These are phyloP conservation scores for Neopestalotiopsis sp. DNA, from an alignment of 2,329 filamentous ascomycete genomes.

Conservation along the genomic window DNA sequence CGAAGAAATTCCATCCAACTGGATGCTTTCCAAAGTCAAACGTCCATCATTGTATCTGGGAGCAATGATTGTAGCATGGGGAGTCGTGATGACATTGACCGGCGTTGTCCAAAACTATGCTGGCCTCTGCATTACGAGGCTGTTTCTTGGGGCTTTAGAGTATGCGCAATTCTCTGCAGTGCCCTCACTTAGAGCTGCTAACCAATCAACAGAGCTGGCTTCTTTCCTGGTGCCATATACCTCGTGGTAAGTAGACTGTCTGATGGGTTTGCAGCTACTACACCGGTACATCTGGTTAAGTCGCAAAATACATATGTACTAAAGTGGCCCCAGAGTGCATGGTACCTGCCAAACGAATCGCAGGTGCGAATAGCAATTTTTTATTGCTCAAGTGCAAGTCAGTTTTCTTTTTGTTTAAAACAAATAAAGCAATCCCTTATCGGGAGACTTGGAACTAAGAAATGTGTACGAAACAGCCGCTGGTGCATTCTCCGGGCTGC, in stretches of 20 bases:
- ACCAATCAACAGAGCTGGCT: background rate
- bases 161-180: background rate
- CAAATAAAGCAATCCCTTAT: background rate
- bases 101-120: constrained; percentile 8
- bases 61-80: constrained; percentile 8
- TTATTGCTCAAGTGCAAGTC: constrained; percentile 12
- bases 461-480: background rate
- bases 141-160: constrained; percentile 3
- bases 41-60: constrained; percentile 5
- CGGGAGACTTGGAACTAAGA: background rate
- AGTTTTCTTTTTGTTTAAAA: constrained; percentile 18
- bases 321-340: background rate
- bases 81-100: constrained; percentile 4
- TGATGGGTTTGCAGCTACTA: background rate
- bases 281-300: too few species aligned
- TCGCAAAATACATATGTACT: background rate
- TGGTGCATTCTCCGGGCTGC: background rate
- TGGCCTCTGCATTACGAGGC: background rate
- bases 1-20: constrained; percentile 7
- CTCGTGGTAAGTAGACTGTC: background rate
- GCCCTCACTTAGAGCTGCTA: background rate
- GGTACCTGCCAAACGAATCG: constrained; percentile 10
- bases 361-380: constrained; percentile 7
- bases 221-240: constrained; percentile 15
- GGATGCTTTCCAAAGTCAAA: background rate